Percentiles rank a stretch among this genome's conserved stretches.
These are phyloP conservation scores for Penicillium pulvis DNA, from an alignment of 495 filamentous ascomycete genomes.

Conservation along the genomic window DNA sequence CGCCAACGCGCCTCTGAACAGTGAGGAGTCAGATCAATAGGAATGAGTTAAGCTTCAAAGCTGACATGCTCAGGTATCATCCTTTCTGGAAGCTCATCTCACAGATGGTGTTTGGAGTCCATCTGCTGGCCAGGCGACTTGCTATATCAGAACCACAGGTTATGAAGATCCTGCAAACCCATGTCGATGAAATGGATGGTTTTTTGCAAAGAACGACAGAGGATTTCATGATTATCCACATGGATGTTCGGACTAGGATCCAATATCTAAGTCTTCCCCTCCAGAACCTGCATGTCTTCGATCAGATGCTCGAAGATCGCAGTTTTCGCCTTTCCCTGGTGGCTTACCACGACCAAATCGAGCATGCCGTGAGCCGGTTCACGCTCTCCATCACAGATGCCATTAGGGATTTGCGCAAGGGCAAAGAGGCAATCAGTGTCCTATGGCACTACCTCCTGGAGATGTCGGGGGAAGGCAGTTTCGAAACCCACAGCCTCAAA, in stretches of 20 bases:
- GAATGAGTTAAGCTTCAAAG: background rate
- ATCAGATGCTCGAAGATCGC: slow-evolving; percentile 83
- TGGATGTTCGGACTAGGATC: slow-evolving; percentile 72
- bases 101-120: slow-evolving; percentile 91
- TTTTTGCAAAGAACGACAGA: slow-evolving; percentile 84
- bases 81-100: slow-evolving; percentile 87
- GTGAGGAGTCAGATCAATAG: slow-evolving; percentile 18
- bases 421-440: slow-evolving; percentile 72
- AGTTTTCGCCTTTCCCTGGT: slow-evolving; percentile 79
- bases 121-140: slow-evolving; percentile 80
- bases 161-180: slow-evolving; percentile 83
- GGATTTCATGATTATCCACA: slow-evolving; percentile 79
- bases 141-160: slow-evolving; percentile 88
- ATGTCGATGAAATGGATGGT: slow-evolving; percentile 91
- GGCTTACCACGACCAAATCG: slow-evolving; percentile 86
- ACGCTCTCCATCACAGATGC: slow-evolving; percentile 71
- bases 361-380: slow-evolving; percentile 82
- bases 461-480: slow-evolving; percentile 57
- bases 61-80: slow-evolving; percentile 57
- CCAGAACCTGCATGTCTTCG: slow-evolving; percentile 80
- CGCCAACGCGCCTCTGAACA: slow-evolving; percentile 64
- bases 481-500: slow-evolving; percentile 46
- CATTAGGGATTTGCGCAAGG: slow-evolving; percentile 76
- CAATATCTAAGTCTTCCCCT: slow-evolving; percentile 81
- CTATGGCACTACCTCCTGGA: slow-evolving; percentile 73